These are phyloP conservation scores for Penicillium psychrosexuale DNA, from an alignment of 2,329 filamentous ascomycete species.

Conservation along the genomic window DNA sequence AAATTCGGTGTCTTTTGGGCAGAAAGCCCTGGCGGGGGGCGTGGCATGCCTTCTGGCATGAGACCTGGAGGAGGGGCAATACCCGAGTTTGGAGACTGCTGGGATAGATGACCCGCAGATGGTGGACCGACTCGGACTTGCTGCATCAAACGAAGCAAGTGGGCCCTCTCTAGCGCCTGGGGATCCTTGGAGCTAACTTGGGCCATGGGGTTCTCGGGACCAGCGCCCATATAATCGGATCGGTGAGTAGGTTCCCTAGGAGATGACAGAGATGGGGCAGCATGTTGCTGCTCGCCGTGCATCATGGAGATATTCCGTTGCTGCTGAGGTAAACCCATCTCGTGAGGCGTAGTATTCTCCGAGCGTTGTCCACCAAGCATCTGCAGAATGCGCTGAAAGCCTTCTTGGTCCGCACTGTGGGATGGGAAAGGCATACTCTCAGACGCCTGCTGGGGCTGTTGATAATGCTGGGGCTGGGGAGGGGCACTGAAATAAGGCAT, in stretches of 20 bases:
- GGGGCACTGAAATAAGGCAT: slow-evolving; percentile 21
- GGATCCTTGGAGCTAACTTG: slow-evolving; percentile 40
- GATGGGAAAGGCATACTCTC: slow-evolving; percentile 16
- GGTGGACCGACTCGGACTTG: slow-evolving; percentile 44
- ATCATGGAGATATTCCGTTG: slow-evolving; percentile 30
- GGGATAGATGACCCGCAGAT: slow-evolving; percentile 26
- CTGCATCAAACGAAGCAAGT: slow-evolving; percentile 81
- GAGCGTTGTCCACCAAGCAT: slow-evolving; percentile 66
- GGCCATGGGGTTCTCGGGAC: slow-evolving; percentile 29
- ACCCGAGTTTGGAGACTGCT: slow-evolving; percentile 28
- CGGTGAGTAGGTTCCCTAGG: slow-evolving; percentile 32
- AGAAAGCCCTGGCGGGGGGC: slow-evolving; percentile 34
- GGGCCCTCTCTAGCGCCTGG: slow-evolving; percentile 66
- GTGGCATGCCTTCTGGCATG: slow-evolving; percentile 37
- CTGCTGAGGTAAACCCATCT: slow-evolving; percentile 31
- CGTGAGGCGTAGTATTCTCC: slow-evolving; percentile 45
- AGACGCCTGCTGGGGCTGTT: slow-evolving; percentile 36
- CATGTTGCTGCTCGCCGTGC: slow-evolving; percentile 31
- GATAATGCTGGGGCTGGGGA: slow-evolving; percentile 10
- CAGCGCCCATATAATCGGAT: slow-evolving; percentile 33
- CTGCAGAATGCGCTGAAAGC: slow-evolving; percentile 75
- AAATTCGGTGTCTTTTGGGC: slow-evolving; percentile 38
- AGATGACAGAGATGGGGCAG: slow-evolving; percentile 28
- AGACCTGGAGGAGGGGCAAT: slow-evolving; percentile 35
- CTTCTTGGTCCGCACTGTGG: slow-evolving; percentile 71